Percentiles rank a stretch among this genome's conserved stretches.
Conservation (phyloP, 202 grass and related monocot species). For the Zoysia matrella region DNA sequence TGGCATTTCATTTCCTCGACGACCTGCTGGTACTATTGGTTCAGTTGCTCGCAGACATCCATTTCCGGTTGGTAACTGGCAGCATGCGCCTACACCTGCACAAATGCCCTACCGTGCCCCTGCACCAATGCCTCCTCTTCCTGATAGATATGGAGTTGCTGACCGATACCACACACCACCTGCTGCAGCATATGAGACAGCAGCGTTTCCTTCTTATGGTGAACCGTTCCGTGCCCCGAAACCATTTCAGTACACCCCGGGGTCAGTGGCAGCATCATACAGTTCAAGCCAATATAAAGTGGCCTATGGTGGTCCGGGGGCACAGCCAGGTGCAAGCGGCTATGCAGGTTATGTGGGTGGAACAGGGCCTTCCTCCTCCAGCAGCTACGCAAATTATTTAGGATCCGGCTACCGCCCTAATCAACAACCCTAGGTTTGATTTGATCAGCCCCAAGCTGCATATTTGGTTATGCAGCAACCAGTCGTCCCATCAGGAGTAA, state of each 20-base stretch:
- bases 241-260: conserved; percentile 57
- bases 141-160: conserved; percentile 41
- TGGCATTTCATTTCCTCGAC: conserved; percentile 41
- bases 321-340: conserved; percentile 22
- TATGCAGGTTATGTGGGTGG: conserved; percentile 32
- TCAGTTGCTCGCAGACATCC: conserved; percentile 50
- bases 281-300: too few relatives aligned
- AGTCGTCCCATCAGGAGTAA: conserved; percentile 2
- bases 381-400: conserved; percentile 56
- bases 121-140: conserved; percentile 38
- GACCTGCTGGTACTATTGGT: conserved; percentile 20
- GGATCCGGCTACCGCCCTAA: conserved; percentile 54
- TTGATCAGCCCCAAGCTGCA: neutral
- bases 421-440: conserved; percentile 54
- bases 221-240: conserved; percentile 46
- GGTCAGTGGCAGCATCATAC: conserved; percentile 43
- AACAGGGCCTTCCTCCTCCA: conserved; percentile 38
- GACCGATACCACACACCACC: conserved; percentile 47
- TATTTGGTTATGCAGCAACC: neutral
- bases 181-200: conserved; percentile 41
- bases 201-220: conserved; percentile 33
- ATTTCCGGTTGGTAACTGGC: conserved; percentile 40
- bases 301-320: conserved; percentile 23
- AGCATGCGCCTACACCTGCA: conserved; percentile 43
- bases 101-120: conserved; percentile 42